Conservation (phyloP, 2,329 filamentous ascomycete species). For the Aspergillus felis region DNA sequence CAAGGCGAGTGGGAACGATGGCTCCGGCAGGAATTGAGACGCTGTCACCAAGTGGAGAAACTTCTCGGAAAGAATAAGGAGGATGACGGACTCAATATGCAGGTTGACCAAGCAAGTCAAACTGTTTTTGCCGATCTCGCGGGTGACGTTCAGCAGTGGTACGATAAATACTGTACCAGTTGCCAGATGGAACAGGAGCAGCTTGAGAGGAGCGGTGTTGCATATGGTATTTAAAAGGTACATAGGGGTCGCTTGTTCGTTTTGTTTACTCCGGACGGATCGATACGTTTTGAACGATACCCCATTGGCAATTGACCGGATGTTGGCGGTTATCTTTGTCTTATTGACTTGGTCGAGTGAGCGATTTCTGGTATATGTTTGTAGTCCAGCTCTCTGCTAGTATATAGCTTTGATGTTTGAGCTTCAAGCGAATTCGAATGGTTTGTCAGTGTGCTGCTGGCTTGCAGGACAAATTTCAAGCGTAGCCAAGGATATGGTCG, state of each 20-base stretch:
- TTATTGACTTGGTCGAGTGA: slow-evolving; percentile 3
- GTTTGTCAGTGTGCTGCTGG: neutral
- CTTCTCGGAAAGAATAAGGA: slow-evolving; percentile 36
- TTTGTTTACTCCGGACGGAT: slow-evolving; percentile 5
- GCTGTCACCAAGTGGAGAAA: slow-evolving; percentile 63
- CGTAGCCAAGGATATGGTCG: neutral
- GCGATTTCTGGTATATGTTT: slow-evolving; percentile 1
- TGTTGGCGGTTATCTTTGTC: slow-evolving; percentile 1
- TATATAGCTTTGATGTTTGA: slow-evolving; percentile 7
- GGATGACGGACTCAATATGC: slow-evolving; percentile 19
- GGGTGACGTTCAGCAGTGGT: slow-evolving; percentile 52
- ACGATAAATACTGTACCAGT: slow-evolving; percentile 60
- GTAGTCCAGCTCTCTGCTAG: neutral
- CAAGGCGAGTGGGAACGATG: slow-evolving; percentile 91
- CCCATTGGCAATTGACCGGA: slow-evolving; percentile 20
- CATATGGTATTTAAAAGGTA: slow-evolving; percentile 14
- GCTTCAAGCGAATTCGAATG: neutral
- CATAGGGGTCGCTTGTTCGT: slow-evolving; percentile 2
- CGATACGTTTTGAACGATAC: slow-evolving; percentile 25
- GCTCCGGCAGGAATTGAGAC: slow-evolving; percentile 71
- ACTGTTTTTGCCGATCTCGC: slow-evolving; percentile 32
- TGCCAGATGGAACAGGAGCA: slow-evolving; percentile 47
- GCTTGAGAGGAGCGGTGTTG: slow-evolving; percentile 17
- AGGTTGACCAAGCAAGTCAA: slow-evolving; percentile 22
- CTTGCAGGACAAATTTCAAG: neutral